phyloP scores from a whole-genome alignment of 2,329 filamentous ascomycete species.

The Claviceps maximensis region DNA sequence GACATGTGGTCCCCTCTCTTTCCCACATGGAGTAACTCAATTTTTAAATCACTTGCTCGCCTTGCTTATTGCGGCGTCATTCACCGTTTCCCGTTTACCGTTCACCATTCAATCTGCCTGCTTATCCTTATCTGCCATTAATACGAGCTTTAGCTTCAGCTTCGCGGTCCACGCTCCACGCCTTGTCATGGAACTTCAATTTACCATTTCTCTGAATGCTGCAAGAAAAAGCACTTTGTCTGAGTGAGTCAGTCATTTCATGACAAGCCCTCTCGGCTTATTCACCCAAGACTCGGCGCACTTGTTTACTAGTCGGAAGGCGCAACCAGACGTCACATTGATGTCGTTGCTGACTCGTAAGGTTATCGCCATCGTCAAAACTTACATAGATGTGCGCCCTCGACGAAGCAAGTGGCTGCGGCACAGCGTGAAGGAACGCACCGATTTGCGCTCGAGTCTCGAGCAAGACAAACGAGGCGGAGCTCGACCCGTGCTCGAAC shows the following conservation, averaged over 20 bases:
- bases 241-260: slow-evolving; percentile 12
- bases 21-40: no score
- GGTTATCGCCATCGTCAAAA: background rate
- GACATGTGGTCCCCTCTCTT: no score
- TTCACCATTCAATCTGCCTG: background rate
- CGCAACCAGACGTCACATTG: background rate
- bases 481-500: slow-evolving; percentile 25
- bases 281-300: background rate
- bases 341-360: background rate
- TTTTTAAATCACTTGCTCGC: no score
- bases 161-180: background rate
- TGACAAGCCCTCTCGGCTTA: background rate
- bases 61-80: background rate
- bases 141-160: background rate
- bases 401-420: slow-evolving; percentile 1
- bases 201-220: slow-evolving; percentile 19
- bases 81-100: no score
- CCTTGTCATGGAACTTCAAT: slow-evolving; percentile 24
- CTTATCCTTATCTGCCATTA: background rate
- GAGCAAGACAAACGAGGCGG: slow-evolving; percentile 24
- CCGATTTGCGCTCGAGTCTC: slow-evolving; percentile 25
- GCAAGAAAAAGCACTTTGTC: slow-evolving; percentile 9
- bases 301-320: no score
- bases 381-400: slow-evolving; percentile 1
- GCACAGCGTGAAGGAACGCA: slow-evolving; percentile 18